Evolutionary conservation across 2,329 filamentous ascomycete species (phyloP).

Genomic region (Pyricularia grisea): DNA sequence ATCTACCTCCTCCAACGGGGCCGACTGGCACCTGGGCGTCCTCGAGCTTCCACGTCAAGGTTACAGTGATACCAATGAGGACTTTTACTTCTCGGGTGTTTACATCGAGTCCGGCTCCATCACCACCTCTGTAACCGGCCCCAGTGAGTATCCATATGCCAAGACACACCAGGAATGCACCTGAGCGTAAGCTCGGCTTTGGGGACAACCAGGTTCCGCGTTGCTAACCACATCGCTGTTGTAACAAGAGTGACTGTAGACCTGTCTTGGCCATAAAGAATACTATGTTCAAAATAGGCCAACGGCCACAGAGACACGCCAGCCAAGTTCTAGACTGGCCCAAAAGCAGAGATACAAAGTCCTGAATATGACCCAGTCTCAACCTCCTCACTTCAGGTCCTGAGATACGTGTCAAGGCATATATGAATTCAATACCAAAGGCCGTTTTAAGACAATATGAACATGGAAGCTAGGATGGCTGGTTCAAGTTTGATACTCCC

Average conservation of each 20-base stretch:
- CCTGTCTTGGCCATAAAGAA: neutral
- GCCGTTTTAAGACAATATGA: neutral
- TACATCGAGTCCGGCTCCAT: conserved; percentile 53
- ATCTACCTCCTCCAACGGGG: conserved; percentile 55
- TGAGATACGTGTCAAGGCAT: neutral
- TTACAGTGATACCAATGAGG: conserved; percentile 45
- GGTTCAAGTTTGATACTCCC: neutral
- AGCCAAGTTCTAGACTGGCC: neutral
- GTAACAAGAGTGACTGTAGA: neutral
- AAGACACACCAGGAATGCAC: neutral
- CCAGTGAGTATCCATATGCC: conserved; percentile 2
- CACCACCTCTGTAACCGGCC: conserved; percentile 17
- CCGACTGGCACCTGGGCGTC: conserved; percentile 65
- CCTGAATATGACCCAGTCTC: neutral
- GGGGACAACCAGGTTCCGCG: neutral
- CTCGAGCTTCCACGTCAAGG: conserved; percentile 52
- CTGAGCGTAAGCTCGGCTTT: neutral
- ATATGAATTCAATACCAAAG: neutral
- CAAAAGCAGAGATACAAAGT: neutral
- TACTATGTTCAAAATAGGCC: neutral
- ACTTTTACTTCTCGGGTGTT: conserved; percentile 64
- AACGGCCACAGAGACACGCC: neutral
- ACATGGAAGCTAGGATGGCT: neutral
- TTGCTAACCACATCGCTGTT: neutral
- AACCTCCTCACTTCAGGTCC: neutral